A percentile compares a stretch with the other conserved stretches of the same genome.
phyloP scores from a whole-genome alignment of 257 asterid genomes.

The Marsdenia floribunda region DNA sequence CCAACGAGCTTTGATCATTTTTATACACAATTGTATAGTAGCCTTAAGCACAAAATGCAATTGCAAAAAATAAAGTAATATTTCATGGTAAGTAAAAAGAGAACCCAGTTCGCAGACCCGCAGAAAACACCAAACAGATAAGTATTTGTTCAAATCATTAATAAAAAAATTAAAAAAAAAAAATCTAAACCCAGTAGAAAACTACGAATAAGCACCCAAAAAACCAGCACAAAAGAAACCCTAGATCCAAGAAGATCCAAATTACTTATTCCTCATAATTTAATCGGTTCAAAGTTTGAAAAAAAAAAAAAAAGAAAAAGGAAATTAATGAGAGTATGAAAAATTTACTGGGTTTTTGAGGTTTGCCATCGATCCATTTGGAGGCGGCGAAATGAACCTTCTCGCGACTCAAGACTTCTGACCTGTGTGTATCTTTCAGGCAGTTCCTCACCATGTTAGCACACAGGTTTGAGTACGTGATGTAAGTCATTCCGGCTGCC shows the following conservation, averaged over 20 bases:
- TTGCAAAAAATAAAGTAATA: background rate
- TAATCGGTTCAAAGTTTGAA: background rate
- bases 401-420: constrained; percentile 78
- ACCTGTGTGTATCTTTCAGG: constrained; percentile 67
- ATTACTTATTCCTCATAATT: background rate
- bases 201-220: background rate
- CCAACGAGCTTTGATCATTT: no score
- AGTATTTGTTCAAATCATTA: background rate
- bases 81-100: background rate
- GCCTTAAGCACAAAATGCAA: background rate
- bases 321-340: background rate
- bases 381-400: constrained; percentile 73
- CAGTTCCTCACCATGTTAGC: constrained; percentile 86
- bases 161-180: background rate
- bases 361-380: constrained; percentile 75
- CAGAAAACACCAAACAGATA: background rate
- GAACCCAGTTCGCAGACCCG: background rate
- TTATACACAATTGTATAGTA: no score
- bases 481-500: constrained; percentile 87
- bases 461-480: constrained; percentile 76
- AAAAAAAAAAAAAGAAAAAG: no score
- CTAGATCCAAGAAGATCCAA: background rate
- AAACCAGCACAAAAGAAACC: background rate
- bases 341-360: constrained; percentile 61
- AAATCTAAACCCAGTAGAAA: background rate